These are phyloP conservation scores for Phytophthora sansomeana DNA, from an alignment of 352 stramenopile genomes.

Conservation along the genomic window DNA sequence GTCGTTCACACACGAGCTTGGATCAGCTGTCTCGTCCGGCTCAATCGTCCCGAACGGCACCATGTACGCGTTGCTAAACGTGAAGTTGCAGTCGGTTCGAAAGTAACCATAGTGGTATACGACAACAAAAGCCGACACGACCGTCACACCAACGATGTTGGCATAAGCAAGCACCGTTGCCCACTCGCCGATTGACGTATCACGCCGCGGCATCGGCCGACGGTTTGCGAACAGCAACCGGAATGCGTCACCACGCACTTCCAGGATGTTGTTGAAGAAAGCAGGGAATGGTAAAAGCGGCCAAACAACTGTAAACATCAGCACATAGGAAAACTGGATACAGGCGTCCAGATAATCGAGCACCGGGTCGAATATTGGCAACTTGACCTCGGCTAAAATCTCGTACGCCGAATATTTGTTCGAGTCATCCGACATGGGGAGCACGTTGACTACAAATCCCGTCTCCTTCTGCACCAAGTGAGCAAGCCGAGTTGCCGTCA, in stretches of 20 bases:
- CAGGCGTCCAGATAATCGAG: slow-evolving; percentile 89
- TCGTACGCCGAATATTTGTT: slow-evolving; percentile 91
- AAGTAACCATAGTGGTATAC: slow-evolving; percentile 90
- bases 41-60: slow-evolving; percentile 77
- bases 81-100: slow-evolving; percentile 77
- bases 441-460: slow-evolving; percentile 69
- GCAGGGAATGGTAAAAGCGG: slow-evolving; percentile 86
- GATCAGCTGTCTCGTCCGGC: slow-evolving; percentile 36
- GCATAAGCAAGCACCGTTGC: slow-evolving; percentile 85
- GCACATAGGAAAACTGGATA: slow-evolving; percentile 92
- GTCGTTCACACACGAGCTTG: slow-evolving; percentile 49
- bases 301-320: slow-evolving; percentile 93
- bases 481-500: slow-evolving; percentile 73
- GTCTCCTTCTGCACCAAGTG: slow-evolving; percentile 77
- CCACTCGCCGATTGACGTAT: slow-evolving; percentile 88
- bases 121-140: slow-evolving; percentile 82
- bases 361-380: slow-evolving; percentile 85
- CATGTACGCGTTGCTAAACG: slow-evolving; percentile 73
- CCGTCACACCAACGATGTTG: slow-evolving; percentile 88
- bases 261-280: slow-evolving; percentile 90
- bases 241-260: slow-evolving; percentile 87
- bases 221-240: slow-evolving; percentile 83
- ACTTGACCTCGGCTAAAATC: slow-evolving; percentile 83
- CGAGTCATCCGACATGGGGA: slow-evolving; percentile 79
- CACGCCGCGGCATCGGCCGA: slow-evolving; percentile 81